Evolutionary conservation across 352 stramenopile species (phyloP), one percentile per base, ranked within the genome.

Genomic region (Phytophthora foliorum): DNA sequence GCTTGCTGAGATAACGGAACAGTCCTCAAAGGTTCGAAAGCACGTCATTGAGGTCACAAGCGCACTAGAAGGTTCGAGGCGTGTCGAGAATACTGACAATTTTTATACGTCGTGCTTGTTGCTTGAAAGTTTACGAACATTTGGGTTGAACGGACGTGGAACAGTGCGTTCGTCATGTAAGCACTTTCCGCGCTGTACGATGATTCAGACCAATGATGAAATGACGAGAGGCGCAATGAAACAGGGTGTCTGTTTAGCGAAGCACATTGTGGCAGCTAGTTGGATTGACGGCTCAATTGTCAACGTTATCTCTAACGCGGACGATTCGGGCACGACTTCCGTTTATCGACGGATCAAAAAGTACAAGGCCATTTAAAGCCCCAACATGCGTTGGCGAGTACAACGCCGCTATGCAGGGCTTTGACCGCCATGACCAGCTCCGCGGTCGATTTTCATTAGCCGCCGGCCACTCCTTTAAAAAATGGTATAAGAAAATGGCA

Each of bases 361-460:
- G 10, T 8, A 65, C 10, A 39, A 36, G 17, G 13, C 8, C 1
- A 3, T 71, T 74, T 42, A 54, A 55, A 25, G 59, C 64, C 8
- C 69, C 69, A 22, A 71, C 24, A 22, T 66, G 59, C 24, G 44
- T 77, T 22, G 63, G 63, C n/a, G 34, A 74, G 25, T 79, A 82
- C 54, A 79, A 79, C n/a, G 9, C 67, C 10, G 17, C 67, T 11
- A 77, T 82, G 74, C 66, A 82, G 36, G 74, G 67, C 0, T 69
- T 78, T 0, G 69, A 81, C 19, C 16, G 74, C 0, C 49, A 65
- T 56, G 74, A 78, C 49, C 66, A 81, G 41, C 38, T 78, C 1
- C 54, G 65, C 9, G 52, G 48, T 21, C 45, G 56, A 2, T 81
- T 74, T 50, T 76, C 69, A 24, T 5, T 78, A 48, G 61, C 60